These are phyloP conservation scores for Stevia rebaudiana DNA, from an alignment of 140 eudicot species.

Conservation along the genomic window DNA sequence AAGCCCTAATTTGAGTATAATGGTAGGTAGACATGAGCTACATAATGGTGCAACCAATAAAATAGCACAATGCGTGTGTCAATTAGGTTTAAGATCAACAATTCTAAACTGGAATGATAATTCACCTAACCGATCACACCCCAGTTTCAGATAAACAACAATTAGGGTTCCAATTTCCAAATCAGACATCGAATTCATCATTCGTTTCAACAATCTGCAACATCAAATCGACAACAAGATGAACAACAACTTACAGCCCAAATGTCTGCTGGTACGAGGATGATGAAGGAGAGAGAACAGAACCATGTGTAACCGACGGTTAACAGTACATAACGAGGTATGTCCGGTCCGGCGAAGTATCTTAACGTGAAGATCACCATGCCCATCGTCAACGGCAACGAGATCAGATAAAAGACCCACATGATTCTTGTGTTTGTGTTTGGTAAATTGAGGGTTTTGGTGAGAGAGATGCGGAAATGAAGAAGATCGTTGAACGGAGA, in stretches of 20 bases:
- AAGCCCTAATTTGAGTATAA: background rate
- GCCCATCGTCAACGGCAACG: constrained; percentile 75
- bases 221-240: background rate
- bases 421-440: constrained; percentile 12
- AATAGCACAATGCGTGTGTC: constrained; percentile 10
- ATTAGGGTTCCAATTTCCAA: background rate
- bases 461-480: background rate
- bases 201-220: constrained; percentile 1
- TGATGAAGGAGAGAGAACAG: constrained; percentile 65
- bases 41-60: background rate
- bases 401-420: constrained; percentile 78
- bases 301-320: constrained; percentile 92
- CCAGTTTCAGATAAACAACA: constrained; percentile 14
- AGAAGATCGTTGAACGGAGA: background rate
- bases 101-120: background rate
- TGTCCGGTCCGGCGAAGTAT: constrained; percentile 83
- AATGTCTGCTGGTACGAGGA: constrained; percentile 87
- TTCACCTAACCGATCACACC: background rate
- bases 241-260: constrained; percentile 52
- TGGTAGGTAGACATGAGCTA: background rate
- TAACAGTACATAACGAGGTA: constrained; percentile 69
- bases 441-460: background rate
- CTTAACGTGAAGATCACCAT: constrained; percentile 64
- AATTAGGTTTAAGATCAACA: background rate
- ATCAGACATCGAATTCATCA: background rate